Conservation (phyloP, 306 rosid species). For the Cicer yamashitae region DNA sequence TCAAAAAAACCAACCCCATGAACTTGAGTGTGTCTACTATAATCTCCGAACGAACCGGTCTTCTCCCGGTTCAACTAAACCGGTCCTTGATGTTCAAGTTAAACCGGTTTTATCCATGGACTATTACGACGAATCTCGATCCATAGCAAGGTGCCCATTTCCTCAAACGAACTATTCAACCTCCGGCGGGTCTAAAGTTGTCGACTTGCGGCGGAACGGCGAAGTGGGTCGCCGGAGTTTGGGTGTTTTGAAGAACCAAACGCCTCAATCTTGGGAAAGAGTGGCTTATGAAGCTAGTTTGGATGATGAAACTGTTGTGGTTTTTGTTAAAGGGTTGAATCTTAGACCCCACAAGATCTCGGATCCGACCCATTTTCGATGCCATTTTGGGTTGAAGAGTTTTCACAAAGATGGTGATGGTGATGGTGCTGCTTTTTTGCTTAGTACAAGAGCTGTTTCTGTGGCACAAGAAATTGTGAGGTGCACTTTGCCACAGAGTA, state of each 20-base stretch:
- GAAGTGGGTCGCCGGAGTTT: constrained; percentile 44
- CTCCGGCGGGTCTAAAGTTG: constrained; percentile 31
- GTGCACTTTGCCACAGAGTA: constrained; percentile 71
- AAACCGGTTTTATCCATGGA: constrained; percentile 66
- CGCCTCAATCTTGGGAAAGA: constrained; percentile 63
- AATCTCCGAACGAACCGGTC: constrained; percentile 42
- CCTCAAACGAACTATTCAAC: constrained; percentile 54
- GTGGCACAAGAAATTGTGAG: constrained; percentile 91
- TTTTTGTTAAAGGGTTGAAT: constrained; percentile 85
- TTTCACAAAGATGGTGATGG: constrained; percentile 44
- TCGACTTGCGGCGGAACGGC: constrained; percentile 63
- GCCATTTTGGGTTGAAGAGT: constrained; percentile 66
- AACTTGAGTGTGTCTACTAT: constrained; percentile 70
- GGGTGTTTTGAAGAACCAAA: constrained; percentile 45
- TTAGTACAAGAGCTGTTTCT: constrained; percentile 63
- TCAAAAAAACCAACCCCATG: constrained; percentile 18
- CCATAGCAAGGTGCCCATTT: constrained; percentile 76
- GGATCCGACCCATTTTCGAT: constrained; percentile 69
- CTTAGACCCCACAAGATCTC: constrained; percentile 81
- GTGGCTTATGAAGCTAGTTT: constrained; percentile 81
- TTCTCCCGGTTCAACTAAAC: constrained; percentile 26
- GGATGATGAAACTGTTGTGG: constrained; percentile 73
- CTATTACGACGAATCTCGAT: constrained; percentile 64
- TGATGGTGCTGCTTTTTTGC: constrained; percentile 39
- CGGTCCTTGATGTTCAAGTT: constrained; percentile 34